Evolutionary conservation across 2,329 filamentous ascomycete species (phyloP).

Genomic region (Pyrenophora graminea): DNA sequence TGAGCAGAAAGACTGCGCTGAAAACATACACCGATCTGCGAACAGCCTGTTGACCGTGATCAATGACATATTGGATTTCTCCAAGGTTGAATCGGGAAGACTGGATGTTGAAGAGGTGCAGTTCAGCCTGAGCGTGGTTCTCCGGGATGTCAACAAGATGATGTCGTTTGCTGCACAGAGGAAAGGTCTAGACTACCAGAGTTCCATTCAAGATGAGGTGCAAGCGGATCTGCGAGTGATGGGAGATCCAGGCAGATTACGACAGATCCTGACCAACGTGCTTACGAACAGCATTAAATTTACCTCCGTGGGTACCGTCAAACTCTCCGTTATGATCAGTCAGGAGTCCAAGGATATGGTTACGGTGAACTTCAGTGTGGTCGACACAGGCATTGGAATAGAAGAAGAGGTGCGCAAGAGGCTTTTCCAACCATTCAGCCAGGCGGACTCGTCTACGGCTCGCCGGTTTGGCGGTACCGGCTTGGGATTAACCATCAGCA

Average conservation of each 20-base stretch:
- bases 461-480: constrained; percentile 79
- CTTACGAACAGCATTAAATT: constrained; percentile 60
- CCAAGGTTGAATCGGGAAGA: constrained; percentile 78
- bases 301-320: constrained; percentile 48
- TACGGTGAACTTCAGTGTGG: constrained; percentile 71
- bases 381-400: constrained; percentile 82
- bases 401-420: constrained; percentile 74
- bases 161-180: constrained; percentile 81
- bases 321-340: constrained; percentile 66
- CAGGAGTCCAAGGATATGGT: constrained; percentile 67
- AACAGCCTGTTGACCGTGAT: constrained; percentile 85
- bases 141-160: constrained; percentile 84
- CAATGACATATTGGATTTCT: constrained; percentile 90
- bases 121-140: constrained; percentile 73
- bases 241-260: constrained; percentile 80
- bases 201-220: constrained; percentile 66
- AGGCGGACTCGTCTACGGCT: constrained; percentile 79
- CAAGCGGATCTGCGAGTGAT: constrained; percentile 75
- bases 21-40: constrained; percentile 78
- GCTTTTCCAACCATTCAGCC: constrained; percentile 79
- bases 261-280: constrained; percentile 82
- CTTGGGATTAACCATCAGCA: constrained; percentile 77
- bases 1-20: constrained; percentile 75
- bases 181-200: constrained; percentile 74
- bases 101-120: constrained; percentile 80